Conservation (phyloP, 805 yeast species). For the Metschnikowia continentalis region DNA sequence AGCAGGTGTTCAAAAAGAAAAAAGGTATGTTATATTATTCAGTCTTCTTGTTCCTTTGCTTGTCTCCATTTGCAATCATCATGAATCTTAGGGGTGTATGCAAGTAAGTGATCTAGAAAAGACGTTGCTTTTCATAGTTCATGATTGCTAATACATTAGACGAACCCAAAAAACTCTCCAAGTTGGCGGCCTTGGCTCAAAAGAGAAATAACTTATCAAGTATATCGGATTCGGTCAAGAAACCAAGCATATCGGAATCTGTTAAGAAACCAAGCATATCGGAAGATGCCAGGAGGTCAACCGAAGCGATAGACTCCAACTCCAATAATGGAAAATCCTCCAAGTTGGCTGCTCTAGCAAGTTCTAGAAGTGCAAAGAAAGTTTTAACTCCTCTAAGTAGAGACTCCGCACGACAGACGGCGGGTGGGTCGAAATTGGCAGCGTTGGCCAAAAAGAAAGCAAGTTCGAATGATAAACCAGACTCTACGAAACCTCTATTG, state of each 20-base stretch:
- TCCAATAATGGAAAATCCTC: neutral
- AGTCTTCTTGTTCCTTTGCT: neutral
- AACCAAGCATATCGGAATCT: conserved; percentile 4
- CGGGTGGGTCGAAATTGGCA: conserved; percentile 7
- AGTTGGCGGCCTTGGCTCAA: conserved; percentile 11
- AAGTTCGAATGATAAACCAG: neutral
- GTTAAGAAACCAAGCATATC: neutral
- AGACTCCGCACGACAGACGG: neutral
- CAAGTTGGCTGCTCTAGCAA: conserved; percentile 2
- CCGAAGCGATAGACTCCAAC: neutral
- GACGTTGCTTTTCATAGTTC: conserved; percentile 7
- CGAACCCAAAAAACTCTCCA: conserved; percentile 15
- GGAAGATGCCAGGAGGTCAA: no score
- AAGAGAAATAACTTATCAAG: neutral
- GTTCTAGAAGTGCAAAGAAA: neutral
- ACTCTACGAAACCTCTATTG: neutral
- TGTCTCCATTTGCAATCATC: neutral
- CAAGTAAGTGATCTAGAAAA: conserved; percentile 5
- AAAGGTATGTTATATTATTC: conserved; percentile 41
- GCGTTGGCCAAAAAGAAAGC: conserved; percentile 6
- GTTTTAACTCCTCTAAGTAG: neutral
- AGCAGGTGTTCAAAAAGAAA: conserved; percentile 26
- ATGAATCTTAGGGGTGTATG: conserved; percentile 5
- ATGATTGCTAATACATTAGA: conserved; percentile 18
- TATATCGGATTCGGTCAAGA: conserved; percentile 3